These are phyloP conservation scores for Nephelium lappaceum DNA, from an alignment of 345 rosid species.

Conservation along the genomic window DNA sequence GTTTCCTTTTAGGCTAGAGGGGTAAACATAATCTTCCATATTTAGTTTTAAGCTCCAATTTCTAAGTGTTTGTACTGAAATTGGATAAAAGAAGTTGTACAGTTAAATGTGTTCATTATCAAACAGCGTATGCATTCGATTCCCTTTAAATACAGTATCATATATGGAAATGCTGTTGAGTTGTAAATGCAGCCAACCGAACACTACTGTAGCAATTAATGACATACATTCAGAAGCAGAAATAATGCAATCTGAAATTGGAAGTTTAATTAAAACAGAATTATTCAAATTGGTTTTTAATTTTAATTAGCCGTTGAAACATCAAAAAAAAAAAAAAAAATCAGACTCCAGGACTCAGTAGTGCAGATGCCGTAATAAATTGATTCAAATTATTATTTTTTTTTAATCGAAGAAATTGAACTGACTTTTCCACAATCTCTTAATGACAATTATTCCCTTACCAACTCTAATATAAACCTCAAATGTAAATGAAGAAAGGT, in stretches of 20 bases:
- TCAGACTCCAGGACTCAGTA: not conserved
- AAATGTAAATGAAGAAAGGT: constrained; percentile 1
- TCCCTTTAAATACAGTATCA: constrained; percentile 1
- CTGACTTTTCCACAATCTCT: not conserved
- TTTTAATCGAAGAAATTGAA: not conserved
- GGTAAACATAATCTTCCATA: not conserved
- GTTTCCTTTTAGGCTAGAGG: not conserved
- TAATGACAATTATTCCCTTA: not conserved
- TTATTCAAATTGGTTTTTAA: not conserved
- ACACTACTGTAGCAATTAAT: not conserved
- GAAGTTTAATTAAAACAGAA: not conserved
- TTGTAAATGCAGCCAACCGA: not conserved
- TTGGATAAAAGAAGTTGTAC: not conserved
- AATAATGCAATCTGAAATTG: not conserved
- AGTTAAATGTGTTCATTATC: not conserved
- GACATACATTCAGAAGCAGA: too few relatives aligned
- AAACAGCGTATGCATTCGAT: constrained; percentile 3
- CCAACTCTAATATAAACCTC: not conserved
- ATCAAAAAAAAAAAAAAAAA: not conserved
- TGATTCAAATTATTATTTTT: not conserved
- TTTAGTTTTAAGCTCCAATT: not conserved
- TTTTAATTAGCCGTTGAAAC: not conserved
- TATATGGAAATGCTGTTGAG: not conserved
- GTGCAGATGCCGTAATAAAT: not conserved
- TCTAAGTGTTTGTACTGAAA: not conserved